Conservation (phyloP, 1,284 basidiomycete genomes). For the Heterobasidion occidentale region DNA sequence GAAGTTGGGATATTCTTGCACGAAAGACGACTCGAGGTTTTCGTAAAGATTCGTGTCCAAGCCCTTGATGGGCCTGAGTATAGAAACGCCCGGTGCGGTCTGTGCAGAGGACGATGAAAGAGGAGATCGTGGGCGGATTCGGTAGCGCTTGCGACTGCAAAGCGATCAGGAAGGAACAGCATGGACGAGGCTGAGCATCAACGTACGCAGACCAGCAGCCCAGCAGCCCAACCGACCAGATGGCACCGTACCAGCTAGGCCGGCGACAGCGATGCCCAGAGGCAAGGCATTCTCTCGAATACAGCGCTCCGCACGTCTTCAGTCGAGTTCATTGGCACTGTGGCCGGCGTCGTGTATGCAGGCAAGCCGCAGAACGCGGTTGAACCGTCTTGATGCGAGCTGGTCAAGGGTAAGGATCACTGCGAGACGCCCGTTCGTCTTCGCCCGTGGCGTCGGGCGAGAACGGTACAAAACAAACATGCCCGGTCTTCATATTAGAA, state of each 20-base stretch:
- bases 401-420: no score
- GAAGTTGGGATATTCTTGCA: slow-evolving; percentile 81
- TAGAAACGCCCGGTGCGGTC: slow-evolving; percentile 80
- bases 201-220: slow-evolving; percentile 79
- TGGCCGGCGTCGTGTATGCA: not conserved
- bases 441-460: not conserved
- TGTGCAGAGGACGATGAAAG: slow-evolving; percentile 41
- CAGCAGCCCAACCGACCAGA: slow-evolving; percentile 73
- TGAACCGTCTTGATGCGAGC: not conserved
- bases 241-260: slow-evolving; percentile 62
- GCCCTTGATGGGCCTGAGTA: slow-evolving; percentile 87
- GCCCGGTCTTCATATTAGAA: no score
- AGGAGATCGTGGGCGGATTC: slow-evolving; percentile 56
- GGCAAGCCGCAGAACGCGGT: not conserved
- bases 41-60: slow-evolving; percentile 90
- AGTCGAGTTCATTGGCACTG: not conserved
- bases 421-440: no score
- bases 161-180: slow-evolving; percentile 3
- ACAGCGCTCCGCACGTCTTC: not conserved
- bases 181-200: slow-evolving; percentile 3
- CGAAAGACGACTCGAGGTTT: slow-evolving; percentile 87
- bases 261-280: slow-evolving; percentile 21
- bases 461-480: not conserved
- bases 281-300: not conserved
- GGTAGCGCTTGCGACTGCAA: slow-evolving; percentile 64